Conservation (phyloP, 1,139 yeast species). For the Yamadazyma spencermartinsiae region DNA sequence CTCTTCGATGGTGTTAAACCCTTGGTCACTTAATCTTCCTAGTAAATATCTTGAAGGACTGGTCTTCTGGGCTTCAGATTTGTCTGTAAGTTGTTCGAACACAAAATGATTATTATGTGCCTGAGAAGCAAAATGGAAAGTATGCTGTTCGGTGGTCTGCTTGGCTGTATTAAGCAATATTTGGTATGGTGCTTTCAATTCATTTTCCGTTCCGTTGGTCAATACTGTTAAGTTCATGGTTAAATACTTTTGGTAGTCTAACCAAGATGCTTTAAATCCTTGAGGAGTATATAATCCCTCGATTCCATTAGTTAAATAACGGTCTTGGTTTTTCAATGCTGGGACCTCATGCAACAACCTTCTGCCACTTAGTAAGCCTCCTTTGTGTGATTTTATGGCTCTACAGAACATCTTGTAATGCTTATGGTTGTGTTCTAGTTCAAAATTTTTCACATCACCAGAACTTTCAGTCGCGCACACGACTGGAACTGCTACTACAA, state of each 20-base stretch:
- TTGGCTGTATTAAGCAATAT: conserved; percentile 72
- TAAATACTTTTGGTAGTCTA: conserved; percentile 70
- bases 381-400: conserved; percentile 7
- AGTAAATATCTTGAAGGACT: conserved; percentile 51
- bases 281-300: conserved; percentile 67
- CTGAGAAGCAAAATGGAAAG: conserved; percentile 88
- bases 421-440: neutral
- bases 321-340: conserved; percentile 42
- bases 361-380: conserved; percentile 7
- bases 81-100: conserved; percentile 61
- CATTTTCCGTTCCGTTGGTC: conserved; percentile 79
- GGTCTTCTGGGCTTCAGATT: conserved; percentile 32
- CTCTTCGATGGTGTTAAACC: conserved; percentile 46
- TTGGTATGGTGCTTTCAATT: conserved; percentile 75
- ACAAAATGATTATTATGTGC: conserved; percentile 91
- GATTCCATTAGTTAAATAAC: conserved; percentile 53
- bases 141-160: conserved; percentile 64
- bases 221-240: conserved; percentile 69
- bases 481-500: neutral
- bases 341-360: conserved; percentile 69
- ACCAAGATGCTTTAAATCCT: conserved; percentile 79
- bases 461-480: neutral
- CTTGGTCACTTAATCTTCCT: conserved; percentile 41
- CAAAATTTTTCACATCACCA: neutral
- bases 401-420: conserved; percentile 7